Percentiles rank a stretch among this genome's conserved stretches.
Conservation (phyloP, 768 basidiomycete genomes). For the Neoboletus brunneissimus region DNA sequence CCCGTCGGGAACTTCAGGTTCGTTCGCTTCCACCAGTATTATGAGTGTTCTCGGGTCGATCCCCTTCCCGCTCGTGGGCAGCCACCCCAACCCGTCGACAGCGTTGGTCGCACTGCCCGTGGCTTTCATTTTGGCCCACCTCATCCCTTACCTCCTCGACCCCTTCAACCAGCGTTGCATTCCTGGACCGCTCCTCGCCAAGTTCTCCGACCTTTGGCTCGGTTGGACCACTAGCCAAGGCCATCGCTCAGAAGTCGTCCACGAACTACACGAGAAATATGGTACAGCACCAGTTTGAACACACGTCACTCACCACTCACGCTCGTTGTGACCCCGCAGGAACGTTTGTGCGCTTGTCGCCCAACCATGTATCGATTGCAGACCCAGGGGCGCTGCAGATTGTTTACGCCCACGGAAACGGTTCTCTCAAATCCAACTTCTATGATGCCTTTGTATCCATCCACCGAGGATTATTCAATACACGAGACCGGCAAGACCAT, state of each 20-base stretch:
- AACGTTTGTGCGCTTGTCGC: slow-evolving; percentile 66
- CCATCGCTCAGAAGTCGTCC: slow-evolving; percentile 72
- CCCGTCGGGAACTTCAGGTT: background rate
- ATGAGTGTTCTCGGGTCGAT: slow-evolving; percentile 19
- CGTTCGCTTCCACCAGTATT: slow-evolving; percentile 4
- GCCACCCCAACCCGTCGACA: slow-evolving; percentile 1
- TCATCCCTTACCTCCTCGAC: slow-evolving; percentile 55
- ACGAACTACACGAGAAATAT: slow-evolving; percentile 68
- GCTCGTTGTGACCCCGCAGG: slow-evolving; percentile 36
- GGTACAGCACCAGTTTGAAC: slow-evolving; percentile 42
- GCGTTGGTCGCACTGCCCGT: slow-evolving; percentile 15
- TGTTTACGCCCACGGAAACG: slow-evolving; percentile 82
- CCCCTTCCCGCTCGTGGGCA: background rate
- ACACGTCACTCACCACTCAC: background rate
- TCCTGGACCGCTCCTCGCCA: slow-evolving; percentile 71
- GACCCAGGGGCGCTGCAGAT: slow-evolving; percentile 73
- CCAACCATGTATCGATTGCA: slow-evolving; percentile 74
- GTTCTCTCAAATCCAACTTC: slow-evolving; percentile 77
- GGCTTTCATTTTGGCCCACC: slow-evolving; percentile 27
- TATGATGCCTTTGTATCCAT: slow-evolving; percentile 81
- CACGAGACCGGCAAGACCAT: slow-evolving; percentile 72
- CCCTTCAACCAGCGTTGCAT: slow-evolving; percentile 55
- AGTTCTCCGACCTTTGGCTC: slow-evolving; percentile 72
- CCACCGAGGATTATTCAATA: slow-evolving; percentile 71
- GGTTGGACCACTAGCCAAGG: slow-evolving; percentile 63